Evolutionary conservation across 768 basidiomycete genomes (phyloP), one percentile per base, ranked within the genome.

Genomic region (Butyriboletus loyo): DNA sequence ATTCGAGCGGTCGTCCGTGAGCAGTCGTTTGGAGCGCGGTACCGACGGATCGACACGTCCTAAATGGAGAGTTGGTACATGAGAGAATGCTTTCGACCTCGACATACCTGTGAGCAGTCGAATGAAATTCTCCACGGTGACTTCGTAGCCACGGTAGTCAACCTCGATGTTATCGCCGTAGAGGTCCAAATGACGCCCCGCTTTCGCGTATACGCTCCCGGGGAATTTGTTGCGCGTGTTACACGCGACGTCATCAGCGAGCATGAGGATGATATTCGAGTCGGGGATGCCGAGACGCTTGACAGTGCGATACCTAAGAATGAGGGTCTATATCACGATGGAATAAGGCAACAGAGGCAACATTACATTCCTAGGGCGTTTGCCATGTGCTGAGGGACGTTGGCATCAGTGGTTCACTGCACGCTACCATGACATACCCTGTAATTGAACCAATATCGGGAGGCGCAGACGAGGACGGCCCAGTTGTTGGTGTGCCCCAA

Each of bases 361-460:
- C n/a, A 63, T 62, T 65, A 92, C 95, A 99, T 98, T 66, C 94
- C 95, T 22, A 99, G 79, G 1, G 96, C 90, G 72, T 98, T 99
- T 9, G 97, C 86, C 93, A 98, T 98, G 69, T 98, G 97, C 94
- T 98, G 59, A n/a, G 47, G 41, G 34, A 15, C 13, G 4, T 53
- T 21, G 30, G 27, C 4, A 36, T 58, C n/a, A 59, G 41, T 21
- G 14, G 14, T 19, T 31, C 2, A 27, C 4, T 28, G 28, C 7
- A 35, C 3, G 1, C 7, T 43, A 39, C 7, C 35, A 31, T 0
- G 17, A 79, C 87, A 47, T 64, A 97, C 96, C 38, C 96, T 77
- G 66, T 99, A 99, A 67, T 99, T 99, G 78, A 99, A 99, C 95
- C 95, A 98, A 67, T 95, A 96, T 52, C 95, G 69, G 6, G 94